Percentiles rank a stretch among this genome's conserved stretches.
Evolutionary conservation across 2,329 filamentous ascomycete genomes (phyloP).

Genomic region (Alternaria longipes): DNA sequence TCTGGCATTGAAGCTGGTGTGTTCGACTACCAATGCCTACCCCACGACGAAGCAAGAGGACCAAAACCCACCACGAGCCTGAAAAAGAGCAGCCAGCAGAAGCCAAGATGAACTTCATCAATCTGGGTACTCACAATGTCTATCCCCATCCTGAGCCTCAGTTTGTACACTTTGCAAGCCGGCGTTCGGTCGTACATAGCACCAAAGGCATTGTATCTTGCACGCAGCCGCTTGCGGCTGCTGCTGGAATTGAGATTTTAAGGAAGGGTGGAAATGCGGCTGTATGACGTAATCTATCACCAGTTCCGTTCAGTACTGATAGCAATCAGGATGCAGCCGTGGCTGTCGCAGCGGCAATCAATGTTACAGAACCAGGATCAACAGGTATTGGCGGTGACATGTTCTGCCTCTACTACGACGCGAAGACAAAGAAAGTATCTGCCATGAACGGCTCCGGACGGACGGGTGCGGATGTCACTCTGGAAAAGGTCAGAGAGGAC

Average conservation of each 20-base stretch:
- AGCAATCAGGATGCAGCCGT: slow-evolving; percentile 84
- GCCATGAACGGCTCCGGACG: slow-evolving; percentile 95
- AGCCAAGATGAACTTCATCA: slow-evolving; percentile 8
- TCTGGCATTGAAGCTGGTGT: slow-evolving; percentile 4
- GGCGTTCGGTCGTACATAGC: slow-evolving; percentile 91
- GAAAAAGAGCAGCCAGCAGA: not conserved
- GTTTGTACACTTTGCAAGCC: slow-evolving; percentile 75
- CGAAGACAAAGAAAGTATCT: slow-evolving; percentile 79
- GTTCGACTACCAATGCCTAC: slow-evolving; percentile 19
- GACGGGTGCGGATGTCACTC: slow-evolving; percentile 71
- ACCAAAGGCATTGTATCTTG: slow-evolving; percentile 90
- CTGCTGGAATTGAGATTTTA: slow-evolving; percentile 86
- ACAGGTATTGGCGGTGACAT: slow-evolving; percentile 97
- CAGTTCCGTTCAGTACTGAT: slow-evolving; percentile 4
- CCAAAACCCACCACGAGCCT: slow-evolving; percentile 17
- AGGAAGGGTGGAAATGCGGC: slow-evolving; percentile 91
- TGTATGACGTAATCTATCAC: slow-evolving; percentile 63
- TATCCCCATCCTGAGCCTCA: slow-evolving; percentile 60
- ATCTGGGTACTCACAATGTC: slow-evolving; percentile 49
- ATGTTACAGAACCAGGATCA: slow-evolving; percentile 90
- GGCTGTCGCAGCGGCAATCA: slow-evolving; percentile 89
- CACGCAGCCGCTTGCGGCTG: slow-evolving; percentile 87
- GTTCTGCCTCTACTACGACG: slow-evolving; percentile 94
- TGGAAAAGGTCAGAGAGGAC: slow-evolving; percentile 74
- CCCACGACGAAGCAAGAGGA: slow-evolving; percentile 25